These are phyloP conservation scores for Calonectria multiphialidica DNA, from an alignment of 2,329 filamentous ascomycete species.

Conservation along the genomic window DNA sequence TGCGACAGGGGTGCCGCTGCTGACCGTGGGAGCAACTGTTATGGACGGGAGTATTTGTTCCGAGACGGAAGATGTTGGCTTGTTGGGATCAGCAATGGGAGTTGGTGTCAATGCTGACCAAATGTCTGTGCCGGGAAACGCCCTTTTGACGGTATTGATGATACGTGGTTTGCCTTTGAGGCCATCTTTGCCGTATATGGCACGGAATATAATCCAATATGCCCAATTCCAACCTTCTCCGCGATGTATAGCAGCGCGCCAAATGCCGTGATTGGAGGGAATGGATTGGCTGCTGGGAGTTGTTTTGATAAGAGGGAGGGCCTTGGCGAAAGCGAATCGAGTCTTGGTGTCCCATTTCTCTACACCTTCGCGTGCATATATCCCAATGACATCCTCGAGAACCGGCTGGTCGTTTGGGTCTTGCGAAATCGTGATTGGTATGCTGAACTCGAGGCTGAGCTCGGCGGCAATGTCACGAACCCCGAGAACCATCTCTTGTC, in stretches of 20 bases:
- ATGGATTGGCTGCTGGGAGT: neutral
- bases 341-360: conserved; percentile 7
- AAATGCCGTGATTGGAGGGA: conserved; percentile 13
- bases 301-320: conserved; percentile 4
- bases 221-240: conserved; percentile 21
- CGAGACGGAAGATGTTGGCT: neutral
- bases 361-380: conserved; percentile 8
- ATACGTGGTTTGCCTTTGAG: neutral
- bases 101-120: conserved; percentile 11
- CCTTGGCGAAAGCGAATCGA: conserved; percentile 15
- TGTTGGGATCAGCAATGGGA: too few relatives aligned
- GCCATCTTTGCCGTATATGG: conserved; percentile 7
- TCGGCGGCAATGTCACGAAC: neutral
- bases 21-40: neutral
- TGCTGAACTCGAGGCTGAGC: neutral
- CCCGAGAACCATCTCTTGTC: neutral
- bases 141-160: neutral
- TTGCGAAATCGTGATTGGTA: conserved; percentile 3
- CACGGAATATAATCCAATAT: conserved; percentile 20
- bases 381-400: conserved; percentile 1
- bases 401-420: neutral
- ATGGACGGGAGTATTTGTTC: neutral
- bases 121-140: conserved; percentile 14
- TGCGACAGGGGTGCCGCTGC: neutral
- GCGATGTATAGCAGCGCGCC: neutral